These are phyloP conservation scores for Chloropicon primus DNA, from an alignment of 139 green algal genomes.

Conservation along the genomic window DNA sequence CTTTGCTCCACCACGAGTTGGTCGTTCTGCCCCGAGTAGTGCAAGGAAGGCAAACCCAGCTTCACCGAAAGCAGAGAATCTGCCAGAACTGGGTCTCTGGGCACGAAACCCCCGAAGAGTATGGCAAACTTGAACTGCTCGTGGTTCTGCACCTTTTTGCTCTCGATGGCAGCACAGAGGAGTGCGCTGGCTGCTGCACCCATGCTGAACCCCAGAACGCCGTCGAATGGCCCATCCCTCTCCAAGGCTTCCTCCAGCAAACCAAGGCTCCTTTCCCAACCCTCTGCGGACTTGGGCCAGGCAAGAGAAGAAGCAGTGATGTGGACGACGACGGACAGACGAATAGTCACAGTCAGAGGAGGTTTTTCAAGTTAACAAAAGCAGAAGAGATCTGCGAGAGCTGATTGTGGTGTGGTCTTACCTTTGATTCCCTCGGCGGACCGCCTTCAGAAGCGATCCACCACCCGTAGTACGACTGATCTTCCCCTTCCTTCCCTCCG, in stretches of 20 bases:
- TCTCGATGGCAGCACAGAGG: not conserved
- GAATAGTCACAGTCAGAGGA: too few relatives aligned
- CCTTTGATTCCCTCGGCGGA: not conserved
- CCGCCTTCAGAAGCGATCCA: not conserved
- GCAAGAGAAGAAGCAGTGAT: too few relatives aligned
- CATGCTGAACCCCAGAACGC: conserved; percentile 26
- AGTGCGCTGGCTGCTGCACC: not conserved
- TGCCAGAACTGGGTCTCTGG: conserved; percentile 25
- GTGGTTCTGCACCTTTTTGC: not conserved
- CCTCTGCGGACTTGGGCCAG: not conserved
- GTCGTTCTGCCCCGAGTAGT: not conserved
- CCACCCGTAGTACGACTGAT: conserved; percentile 7
- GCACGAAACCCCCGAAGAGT: conserved; percentile 29
- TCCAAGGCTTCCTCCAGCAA: conserved; percentile 7
- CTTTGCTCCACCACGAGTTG: not conserved
- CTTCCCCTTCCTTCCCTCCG: conserved; percentile 8
- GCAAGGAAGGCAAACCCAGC: not conserved
- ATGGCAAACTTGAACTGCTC: conserved; percentile 4
- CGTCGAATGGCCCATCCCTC: conserved; percentile 20
- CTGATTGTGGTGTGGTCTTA: too few relatives aligned
- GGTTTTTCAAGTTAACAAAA: too few relatives aligned
- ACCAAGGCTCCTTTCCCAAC: not conserved
- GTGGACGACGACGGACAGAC: too few relatives aligned
- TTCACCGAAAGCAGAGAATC: not conserved
- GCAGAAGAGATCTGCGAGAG: too few relatives aligned